Base-by-base conservation (phyloP, 306 rosid species). In the Lathyrus oleraceus region DNA sequence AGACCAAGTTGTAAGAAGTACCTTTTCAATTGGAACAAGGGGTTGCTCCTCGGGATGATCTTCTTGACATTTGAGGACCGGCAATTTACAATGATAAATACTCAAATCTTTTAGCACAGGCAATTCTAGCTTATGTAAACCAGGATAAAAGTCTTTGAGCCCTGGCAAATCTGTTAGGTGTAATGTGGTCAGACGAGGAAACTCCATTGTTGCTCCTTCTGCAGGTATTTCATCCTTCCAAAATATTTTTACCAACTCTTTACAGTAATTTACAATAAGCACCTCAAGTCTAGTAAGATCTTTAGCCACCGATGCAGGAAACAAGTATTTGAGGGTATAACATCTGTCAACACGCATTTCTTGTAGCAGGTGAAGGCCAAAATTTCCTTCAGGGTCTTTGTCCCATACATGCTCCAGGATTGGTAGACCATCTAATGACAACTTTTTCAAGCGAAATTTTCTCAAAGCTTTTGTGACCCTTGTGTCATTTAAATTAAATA, bases 241-340 rank as follows among this genome's bases (percentile, higher is more conserved):
- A 53, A 53, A 21, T 20, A 53, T 53, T 53, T 53, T 35, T 19
- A 17, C 73, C 28, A 75, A 54, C 11, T 40, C 25, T 12, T 3
- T 0, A 52, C 73, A 75, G 5, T 6, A 0, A 3, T 0, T 19
- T 40, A 75, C 42, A 2, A 0, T 0, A 56, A 75, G 61, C 5
- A 5, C 9, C 68, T 57, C 14, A 16, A 74, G 72, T 25, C 17
- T 32, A 10, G 23, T 19, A 6, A 53, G 45, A 25, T 35, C 79
- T 43, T 64, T 53, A 13, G 66, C 72, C 17, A 28, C 20, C 2
- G 48, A 40, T 65, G 64, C 45, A 20, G 82, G 84, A 69, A 81
- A 77, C 9, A 77, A 21, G 25, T 42, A 27, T 58, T 19, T 56
- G n/a, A 72, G 76, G 36, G 39, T 45, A 9, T n/a, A 1, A 35